Evolutionary conservation across 2,329 filamentous ascomycete species (phyloP).

Genomic region (Phaeosphaeriaceae sp.): DNA sequence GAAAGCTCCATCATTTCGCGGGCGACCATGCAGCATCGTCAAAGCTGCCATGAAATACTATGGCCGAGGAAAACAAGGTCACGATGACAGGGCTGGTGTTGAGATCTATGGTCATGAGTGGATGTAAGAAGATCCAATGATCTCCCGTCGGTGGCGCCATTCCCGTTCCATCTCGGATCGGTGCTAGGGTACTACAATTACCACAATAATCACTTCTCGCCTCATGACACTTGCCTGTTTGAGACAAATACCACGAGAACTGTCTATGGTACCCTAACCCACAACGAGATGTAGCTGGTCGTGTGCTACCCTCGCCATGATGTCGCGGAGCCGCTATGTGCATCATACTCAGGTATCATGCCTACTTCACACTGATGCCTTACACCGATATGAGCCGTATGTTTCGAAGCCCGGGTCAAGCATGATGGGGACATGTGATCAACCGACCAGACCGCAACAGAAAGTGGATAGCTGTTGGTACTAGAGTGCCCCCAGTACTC

Average conservation of each 20-base stretch:
- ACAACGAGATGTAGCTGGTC: neutral
- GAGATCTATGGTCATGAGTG: neutral
- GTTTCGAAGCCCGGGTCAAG: slow-evolving; percentile 1
- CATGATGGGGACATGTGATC: slow-evolving; percentile 1
- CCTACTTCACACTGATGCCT: neutral
- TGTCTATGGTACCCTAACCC: neutral
- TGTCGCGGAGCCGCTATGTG: slow-evolving; percentile 2
- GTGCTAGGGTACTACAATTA: too few relatives aligned
- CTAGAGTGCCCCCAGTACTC: neutral
- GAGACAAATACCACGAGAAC: neutral
- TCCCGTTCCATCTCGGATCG: neutral
- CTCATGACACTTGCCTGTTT: neutral
- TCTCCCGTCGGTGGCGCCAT: neutral
- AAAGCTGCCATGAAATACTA: neutral
- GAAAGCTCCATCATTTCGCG: neutral
- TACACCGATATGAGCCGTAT: slow-evolving; percentile 7
- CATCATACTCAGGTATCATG: slow-evolving; percentile 1
- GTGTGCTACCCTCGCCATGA: neutral
- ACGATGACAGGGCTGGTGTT: neutral
- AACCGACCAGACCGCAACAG: slow-evolving; percentile 2
- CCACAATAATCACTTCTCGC: neutral
- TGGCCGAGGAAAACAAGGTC: neutral
- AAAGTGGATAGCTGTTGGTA: too few relatives aligned
- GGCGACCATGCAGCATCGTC: neutral
- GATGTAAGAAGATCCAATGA: neutral